These are phyloP conservation scores for Xylaria sp. DNA, from an alignment of 495 filamentous ascomycete genomes.

Conservation along the genomic window DNA sequence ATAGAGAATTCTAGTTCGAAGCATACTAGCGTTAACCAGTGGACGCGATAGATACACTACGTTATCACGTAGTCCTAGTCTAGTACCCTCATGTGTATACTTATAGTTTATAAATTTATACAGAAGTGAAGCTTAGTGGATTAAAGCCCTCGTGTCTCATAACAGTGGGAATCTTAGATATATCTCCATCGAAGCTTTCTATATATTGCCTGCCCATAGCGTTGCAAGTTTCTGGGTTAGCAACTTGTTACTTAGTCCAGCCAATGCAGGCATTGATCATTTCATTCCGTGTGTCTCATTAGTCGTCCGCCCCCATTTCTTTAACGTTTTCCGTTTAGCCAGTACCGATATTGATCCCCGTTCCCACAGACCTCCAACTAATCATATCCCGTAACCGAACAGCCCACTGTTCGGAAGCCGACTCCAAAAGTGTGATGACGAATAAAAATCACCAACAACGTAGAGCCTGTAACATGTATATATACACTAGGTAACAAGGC, in stretches of 20 bases:
- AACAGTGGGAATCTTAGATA: background rate
- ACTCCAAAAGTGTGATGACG: background rate
- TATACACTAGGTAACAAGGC: background rate
- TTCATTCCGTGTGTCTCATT: constrained; percentile 25
- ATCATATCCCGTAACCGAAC: constrained; percentile 13
- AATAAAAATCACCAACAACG: background rate
- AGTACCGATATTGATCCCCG: constrained; percentile 7
- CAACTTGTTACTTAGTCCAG: constrained; percentile 9
- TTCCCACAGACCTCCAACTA: constrained; percentile 15
- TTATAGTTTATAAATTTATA: constrained; percentile 21
- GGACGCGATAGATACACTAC: background rate
- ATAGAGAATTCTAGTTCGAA: background rate
- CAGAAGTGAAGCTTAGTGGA: constrained; percentile 14
- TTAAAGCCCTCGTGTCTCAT: constrained; percentile 11
- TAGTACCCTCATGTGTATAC: background rate
- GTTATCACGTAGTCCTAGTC: background rate
- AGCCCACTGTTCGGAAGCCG: background rate
- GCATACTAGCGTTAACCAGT: constrained; percentile 1
- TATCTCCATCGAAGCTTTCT: constrained; percentile 18
- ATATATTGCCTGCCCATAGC: constrained; percentile 9
- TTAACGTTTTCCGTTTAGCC: constrained; percentile 24
- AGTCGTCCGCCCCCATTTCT: constrained; percentile 18
- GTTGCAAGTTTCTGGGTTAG: constrained; percentile 3
- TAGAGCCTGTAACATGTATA: constrained; percentile 16
- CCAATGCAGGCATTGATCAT: constrained; percentile 13